phyloP scores from a whole-genome alignment of 1,284 basidiomycete genomes.

The Ganoderma lucidum region DNA sequence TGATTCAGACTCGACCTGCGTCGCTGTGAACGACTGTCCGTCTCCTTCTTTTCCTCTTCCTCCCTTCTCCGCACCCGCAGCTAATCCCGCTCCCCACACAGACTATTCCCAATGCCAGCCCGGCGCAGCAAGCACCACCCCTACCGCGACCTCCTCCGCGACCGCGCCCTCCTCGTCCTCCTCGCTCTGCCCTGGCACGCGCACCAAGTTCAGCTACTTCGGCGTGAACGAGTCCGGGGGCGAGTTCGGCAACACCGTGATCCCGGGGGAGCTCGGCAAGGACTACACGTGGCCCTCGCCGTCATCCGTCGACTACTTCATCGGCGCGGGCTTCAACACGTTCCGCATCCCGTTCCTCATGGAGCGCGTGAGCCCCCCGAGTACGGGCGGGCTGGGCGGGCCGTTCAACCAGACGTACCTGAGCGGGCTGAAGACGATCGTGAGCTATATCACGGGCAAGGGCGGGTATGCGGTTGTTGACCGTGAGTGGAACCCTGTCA shows the following conservation, averaged over 20 bases:
- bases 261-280: slow-evolving; percentile 57
- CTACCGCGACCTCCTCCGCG: slow-evolving; percentile 25
- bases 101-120: slow-evolving; percentile 43
- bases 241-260: slow-evolving; percentile 56
- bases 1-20: slow-evolving; percentile 39
- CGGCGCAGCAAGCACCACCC: slow-evolving; percentile 26
- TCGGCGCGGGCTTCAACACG: slow-evolving; percentile 64
- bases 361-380: slow-evolving; percentile 62
- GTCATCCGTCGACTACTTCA: slow-evolving; percentile 59
- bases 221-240: slow-evolving; percentile 71
- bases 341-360: slow-evolving; percentile 70
- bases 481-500: slow-evolving; percentile 47
- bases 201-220: slow-evolving; percentile 68
- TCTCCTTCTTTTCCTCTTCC: neutral
- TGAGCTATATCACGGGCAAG: slow-evolving; percentile 67
- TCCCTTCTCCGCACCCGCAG: neutral
- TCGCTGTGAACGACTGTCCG: slow-evolving; percentile 38
- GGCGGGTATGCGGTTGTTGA: slow-evolving; percentile 65
- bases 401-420: slow-evolving; percentile 62
- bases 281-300: slow-evolving; percentile 60
- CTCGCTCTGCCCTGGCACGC: slow-evolving; percentile 46
- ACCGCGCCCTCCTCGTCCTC: slow-evolving; percentile 21
- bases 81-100: slow-evolving; percentile 11
- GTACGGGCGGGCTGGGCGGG: slow-evolving; percentile 59
- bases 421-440: slow-evolving; percentile 56